Conservation (phyloP, 2,329 filamentous ascomycete genomes). For the Stachybotrys elegans region DNA sequence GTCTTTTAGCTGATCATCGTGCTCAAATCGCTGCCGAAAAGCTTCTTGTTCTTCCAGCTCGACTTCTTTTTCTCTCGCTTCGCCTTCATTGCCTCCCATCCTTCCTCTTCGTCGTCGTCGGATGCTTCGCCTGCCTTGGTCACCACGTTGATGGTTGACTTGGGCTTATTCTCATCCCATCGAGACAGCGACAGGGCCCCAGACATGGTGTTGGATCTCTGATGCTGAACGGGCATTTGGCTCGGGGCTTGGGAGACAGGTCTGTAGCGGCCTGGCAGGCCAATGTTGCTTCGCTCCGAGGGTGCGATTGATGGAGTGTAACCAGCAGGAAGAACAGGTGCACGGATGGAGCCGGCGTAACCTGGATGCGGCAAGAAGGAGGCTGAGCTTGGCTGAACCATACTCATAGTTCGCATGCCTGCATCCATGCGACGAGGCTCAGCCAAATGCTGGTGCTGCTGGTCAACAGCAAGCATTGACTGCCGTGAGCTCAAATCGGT, state of each 20-base stretch:
- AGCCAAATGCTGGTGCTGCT: conserved; percentile 35
- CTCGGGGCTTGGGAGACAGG: conserved; percentile 67
- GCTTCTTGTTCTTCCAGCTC: conserved; percentile 60
- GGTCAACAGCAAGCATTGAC: conserved; percentile 42
- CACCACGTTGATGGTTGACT: conserved; percentile 31
- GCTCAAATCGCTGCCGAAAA: conserved; percentile 40
- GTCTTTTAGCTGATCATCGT: conserved; percentile 32
- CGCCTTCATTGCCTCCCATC: conserved; percentile 66
- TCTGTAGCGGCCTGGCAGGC: conserved; percentile 82
- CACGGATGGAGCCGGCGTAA: conserved; percentile 23
- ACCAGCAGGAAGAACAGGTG: conserved; percentile 37
- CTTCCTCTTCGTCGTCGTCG: conserved; percentile 60
- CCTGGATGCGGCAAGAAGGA: conserved; percentile 49
- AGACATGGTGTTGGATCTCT: conserved; percentile 28
- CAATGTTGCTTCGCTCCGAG: conserved; percentile 90
- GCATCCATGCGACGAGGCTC: conserved; percentile 39
- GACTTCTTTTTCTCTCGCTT: conserved; percentile 64
- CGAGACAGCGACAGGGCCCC: conserved; percentile 23
- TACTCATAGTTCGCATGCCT: conserved; percentile 70
- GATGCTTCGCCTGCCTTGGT: conserved; percentile 34
- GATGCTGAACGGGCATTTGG: conserved; percentile 21
- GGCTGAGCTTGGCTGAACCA: conserved; percentile 65
- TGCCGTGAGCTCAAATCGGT: conserved; percentile 38
- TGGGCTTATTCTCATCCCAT: conserved; percentile 25
- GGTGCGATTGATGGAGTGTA: conserved; percentile 93